Conservation (phyloP, 495 filamentous ascomycete genomes). For the Xylaria grammica region DNA sequence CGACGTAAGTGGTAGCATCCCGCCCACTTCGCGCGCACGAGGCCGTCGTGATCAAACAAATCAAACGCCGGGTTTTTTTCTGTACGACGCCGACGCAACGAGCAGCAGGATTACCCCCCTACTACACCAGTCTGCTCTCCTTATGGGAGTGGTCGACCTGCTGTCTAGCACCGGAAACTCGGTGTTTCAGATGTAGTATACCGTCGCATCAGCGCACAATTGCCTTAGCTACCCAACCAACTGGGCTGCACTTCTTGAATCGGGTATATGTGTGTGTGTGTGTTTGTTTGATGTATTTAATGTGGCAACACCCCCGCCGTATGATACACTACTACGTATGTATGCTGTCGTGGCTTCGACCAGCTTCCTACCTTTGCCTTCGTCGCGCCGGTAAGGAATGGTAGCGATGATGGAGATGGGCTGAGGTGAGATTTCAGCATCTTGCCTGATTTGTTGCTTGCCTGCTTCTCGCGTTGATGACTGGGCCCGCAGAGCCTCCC, state of each 20-base stretch:
- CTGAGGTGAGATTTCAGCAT: slow-evolving; percentile 9
- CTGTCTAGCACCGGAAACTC: not conserved
- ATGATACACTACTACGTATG: too few species aligned
- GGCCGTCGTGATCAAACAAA: slow-evolving; percentile 14
- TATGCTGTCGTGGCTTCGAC: too few species aligned
- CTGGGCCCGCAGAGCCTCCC: not conserved
- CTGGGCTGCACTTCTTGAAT: not conserved
- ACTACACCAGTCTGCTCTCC: too few species aligned
- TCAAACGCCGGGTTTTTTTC: not conserved
- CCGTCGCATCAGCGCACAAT: not conserved
- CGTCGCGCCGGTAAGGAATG: too few species aligned
- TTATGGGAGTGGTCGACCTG: too few species aligned
- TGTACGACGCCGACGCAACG: slow-evolving; percentile 1
- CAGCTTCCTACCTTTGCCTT: too few species aligned
- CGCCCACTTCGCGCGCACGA: not conserved
- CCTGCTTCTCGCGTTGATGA: not conserved
- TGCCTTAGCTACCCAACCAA: not conserved
- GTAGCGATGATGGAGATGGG: too few species aligned
- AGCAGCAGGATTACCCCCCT: not conserved
- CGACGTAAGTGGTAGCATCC: not conserved
- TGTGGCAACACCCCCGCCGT: too few species aligned
- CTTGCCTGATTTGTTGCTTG: not conserved
- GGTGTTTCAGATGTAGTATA: slow-evolving; percentile 11
- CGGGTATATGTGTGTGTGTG: not conserved
- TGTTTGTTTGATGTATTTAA: too few species aligned